Conservation (phyloP, 495 filamentous ascomycete species). For the Xylaria palmicola region DNA sequence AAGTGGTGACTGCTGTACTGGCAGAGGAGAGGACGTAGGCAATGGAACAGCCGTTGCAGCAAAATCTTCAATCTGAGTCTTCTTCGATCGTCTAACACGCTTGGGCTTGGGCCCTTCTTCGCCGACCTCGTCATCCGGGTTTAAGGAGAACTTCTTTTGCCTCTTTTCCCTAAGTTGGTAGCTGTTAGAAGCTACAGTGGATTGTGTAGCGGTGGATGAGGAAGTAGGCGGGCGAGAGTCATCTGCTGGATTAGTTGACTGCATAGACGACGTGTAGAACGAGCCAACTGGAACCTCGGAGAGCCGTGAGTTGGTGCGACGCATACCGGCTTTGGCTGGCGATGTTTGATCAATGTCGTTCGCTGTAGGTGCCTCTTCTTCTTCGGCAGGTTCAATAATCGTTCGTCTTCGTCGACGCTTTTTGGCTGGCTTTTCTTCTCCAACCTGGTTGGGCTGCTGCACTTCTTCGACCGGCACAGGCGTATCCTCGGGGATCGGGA, state of each 20-base stretch:
- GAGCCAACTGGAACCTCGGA: conserved; percentile 16
- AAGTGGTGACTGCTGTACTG: conserved; percentile 10
- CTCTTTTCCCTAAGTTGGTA: conserved; percentile 33
- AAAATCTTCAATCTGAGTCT: conserved; percentile 13
- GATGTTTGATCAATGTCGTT: conserved; percentile 11
- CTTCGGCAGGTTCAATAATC: conserved; percentile 13
- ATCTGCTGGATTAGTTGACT: conserved; percentile 15
- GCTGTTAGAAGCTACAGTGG: conserved; percentile 25
- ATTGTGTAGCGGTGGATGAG: conserved; percentile 29
- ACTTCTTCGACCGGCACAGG: conserved; percentile 1
- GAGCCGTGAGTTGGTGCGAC: conserved; percentile 18
- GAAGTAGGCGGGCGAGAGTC: conserved; percentile 28
- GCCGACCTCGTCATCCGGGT: conserved; percentile 23
- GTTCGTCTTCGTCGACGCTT: conserved; percentile 26
- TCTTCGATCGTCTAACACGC: conserved; percentile 26
- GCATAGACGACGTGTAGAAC: conserved; percentile 16
- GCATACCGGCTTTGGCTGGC: conserved; percentile 11
- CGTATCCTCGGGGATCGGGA: conserved; percentile 5
- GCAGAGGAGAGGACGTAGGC: conserved; percentile 7
- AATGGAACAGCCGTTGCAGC: conserved; percentile 10
- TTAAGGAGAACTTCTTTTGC: conserved; percentile 28
- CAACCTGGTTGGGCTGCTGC: conserved; percentile 9
- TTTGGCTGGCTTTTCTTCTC: conserved; percentile 16
- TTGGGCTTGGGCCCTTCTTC: conserved; percentile 28
- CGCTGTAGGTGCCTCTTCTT: conserved; percentile 9